These are phyloP conservation scores for Starmerella vitae DNA, from an alignment of 805 yeast genomes.

Conservation along the genomic window DNA sequence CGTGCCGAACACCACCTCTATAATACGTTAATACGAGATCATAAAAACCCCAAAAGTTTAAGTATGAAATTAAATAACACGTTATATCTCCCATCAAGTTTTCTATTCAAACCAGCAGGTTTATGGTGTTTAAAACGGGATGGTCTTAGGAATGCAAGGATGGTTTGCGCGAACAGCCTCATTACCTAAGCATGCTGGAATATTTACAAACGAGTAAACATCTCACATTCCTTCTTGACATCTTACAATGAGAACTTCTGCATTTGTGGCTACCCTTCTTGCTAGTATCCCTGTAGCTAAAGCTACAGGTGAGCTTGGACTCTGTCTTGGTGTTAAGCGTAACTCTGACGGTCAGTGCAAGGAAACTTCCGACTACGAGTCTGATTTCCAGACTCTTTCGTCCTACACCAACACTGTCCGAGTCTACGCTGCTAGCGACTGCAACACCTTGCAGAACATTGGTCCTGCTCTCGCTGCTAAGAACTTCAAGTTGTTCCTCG, in stretches of 20 bases:
- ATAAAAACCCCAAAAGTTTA: too few relatives aligned
- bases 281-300: slow-evolving; percentile 34
- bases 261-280: slow-evolving; percentile 34
- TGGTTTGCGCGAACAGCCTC: too few relatives aligned
- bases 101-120: too few relatives aligned
- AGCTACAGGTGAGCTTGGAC: slow-evolving; percentile 62
- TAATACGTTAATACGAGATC: too few relatives aligned
- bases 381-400: slow-evolving; percentile 50
- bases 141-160: too few relatives aligned
- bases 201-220: not conserved
- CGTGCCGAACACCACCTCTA: too few relatives aligned
- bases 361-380: slow-evolving; percentile 50
- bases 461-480: slow-evolving; percentile 77
- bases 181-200: too few relatives aligned
- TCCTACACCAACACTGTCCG: slow-evolving; percentile 54
- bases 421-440: slow-evolving; percentile 86
- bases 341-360: slow-evolving; percentile 61
- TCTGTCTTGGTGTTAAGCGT: slow-evolving; percentile 76
- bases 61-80: too few relatives aligned
- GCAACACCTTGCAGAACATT: slow-evolving; percentile 70
- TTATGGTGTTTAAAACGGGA: too few relatives aligned
- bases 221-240: not conserved
- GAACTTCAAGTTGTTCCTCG: slow-evolving; percentile 65
- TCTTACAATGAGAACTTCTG: slow-evolving; percentile 25
- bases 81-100: too few relatives aligned